Conservation (phyloP, 2,329 filamentous ascomycete genomes). For the Pseudogymnoascus sp. region DNA sequence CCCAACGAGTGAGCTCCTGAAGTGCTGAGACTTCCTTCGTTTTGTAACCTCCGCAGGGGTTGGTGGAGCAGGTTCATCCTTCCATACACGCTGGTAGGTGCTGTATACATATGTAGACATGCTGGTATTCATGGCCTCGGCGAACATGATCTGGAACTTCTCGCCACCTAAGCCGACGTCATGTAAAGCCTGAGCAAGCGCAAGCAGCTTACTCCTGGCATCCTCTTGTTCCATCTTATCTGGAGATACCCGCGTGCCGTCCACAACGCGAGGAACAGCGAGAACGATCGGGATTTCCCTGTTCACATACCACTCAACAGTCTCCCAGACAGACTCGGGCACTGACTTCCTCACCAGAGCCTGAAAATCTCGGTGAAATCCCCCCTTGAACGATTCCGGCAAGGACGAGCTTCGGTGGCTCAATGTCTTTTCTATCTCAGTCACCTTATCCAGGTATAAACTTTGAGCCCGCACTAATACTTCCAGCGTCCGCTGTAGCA, state of each 20-base stretch:
- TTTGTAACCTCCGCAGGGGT: background rate
- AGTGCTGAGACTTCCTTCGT: conserved; percentile 11
- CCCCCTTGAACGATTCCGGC: conserved; percentile 34
- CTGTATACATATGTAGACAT: conserved; percentile 55
- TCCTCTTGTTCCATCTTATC: conserved; percentile 24
- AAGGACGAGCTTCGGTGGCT: conserved; percentile 27
- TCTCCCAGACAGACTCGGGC: conserved; percentile 42
- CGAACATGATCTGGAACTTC: conserved; percentile 61
- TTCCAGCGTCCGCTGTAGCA: conserved; percentile 45
- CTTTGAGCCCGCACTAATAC: conserved; percentile 52
- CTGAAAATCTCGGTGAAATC: conserved; percentile 54
- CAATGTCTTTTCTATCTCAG: conserved; percentile 42
- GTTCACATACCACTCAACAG: conserved; percentile 47
- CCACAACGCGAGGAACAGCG: conserved; percentile 19
- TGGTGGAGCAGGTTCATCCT: background rate
- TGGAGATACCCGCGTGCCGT: conserved; percentile 15
- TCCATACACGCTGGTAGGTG: conserved; percentile 58
- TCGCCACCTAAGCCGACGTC: conserved; percentile 62
- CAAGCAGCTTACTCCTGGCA: conserved; percentile 44
- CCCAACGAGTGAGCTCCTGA: conserved; percentile 18
- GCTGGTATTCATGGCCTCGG: conserved; percentile 59
- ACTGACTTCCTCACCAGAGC: conserved; percentile 58
- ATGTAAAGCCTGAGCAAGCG: conserved; percentile 50
- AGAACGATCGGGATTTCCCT: conserved; percentile 45
- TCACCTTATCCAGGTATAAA: conserved; percentile 48